These are phyloP conservation scores for Xylaria longipes DNA, from an alignment of 495 filamentous ascomycete genomes.

Conservation along the genomic window DNA sequence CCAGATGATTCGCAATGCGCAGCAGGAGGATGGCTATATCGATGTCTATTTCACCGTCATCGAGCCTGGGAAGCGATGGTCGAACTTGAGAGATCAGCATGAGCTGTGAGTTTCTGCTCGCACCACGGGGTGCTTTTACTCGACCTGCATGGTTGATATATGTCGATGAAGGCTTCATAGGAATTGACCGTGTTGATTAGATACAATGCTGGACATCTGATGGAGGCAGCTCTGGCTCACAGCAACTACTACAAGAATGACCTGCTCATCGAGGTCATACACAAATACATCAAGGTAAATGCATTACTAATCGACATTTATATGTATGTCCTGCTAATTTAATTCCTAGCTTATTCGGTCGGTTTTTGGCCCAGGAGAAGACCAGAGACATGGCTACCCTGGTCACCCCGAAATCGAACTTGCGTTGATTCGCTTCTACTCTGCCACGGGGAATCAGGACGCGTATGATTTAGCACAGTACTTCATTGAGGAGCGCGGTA, in stretches of 20 bases:
- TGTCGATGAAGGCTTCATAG: background rate
- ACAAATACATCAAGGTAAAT: constrained; percentile 55
- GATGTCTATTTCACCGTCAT: constrained; percentile 66
- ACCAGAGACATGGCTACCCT: constrained; percentile 64
- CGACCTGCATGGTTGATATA: background rate
- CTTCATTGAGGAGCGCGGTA: constrained; percentile 65
- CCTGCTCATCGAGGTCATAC: constrained; percentile 55
- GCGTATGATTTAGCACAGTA: constrained; percentile 59
- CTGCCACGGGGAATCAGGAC: constrained; percentile 50
- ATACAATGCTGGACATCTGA: constrained; percentile 66
- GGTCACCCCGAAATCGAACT: constrained; percentile 68
- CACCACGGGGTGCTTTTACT: background rate
- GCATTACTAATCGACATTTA: background rate
- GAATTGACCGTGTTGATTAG: constrained; percentile 35
- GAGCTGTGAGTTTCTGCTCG: constrained; percentile 55
- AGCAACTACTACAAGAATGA: constrained; percentile 57
- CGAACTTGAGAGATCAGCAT: constrained; percentile 65
- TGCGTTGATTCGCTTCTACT: constrained; percentile 60
- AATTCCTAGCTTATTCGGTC: constrained; percentile 45
- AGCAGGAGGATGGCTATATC: constrained; percentile 64
- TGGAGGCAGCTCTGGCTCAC: constrained; percentile 65
- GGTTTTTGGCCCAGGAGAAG: constrained; percentile 55
- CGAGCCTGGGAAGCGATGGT: constrained; percentile 58
- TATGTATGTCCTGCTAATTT: background rate
- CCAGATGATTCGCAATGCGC: constrained; percentile 59